Evolutionary conservation across 2,329 filamentous ascomycete genomes (phyloP).

Genomic region (Neurospora crassa): DNA sequence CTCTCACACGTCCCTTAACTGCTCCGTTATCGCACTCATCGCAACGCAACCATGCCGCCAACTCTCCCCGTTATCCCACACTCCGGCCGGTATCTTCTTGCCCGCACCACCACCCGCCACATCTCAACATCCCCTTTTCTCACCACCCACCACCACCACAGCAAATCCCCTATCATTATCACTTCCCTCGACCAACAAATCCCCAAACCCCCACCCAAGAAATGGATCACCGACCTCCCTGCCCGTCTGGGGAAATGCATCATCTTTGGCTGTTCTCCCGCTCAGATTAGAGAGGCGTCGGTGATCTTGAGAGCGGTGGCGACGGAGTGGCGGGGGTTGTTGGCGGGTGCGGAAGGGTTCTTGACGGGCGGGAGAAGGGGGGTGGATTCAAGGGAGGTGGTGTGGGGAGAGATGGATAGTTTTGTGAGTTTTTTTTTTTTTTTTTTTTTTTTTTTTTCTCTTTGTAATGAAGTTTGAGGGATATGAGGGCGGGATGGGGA

Average conservation of each 20-base stretch:
- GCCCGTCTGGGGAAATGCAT: slow-evolving; percentile 64
- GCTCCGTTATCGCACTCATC: not conserved
- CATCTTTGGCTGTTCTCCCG: slow-evolving; percentile 55
- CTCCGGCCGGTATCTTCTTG: not conserved
- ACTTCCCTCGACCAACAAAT: slow-evolving; percentile 5
- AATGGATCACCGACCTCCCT: slow-evolving; percentile 64
- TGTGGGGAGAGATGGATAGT: slow-evolving; percentile 78
- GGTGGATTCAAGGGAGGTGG: slow-evolving; percentile 56
- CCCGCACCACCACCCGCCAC: slow-evolving; percentile 1
- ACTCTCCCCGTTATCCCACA: not conserved
- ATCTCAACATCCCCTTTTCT: not conserved
- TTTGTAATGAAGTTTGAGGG: too few species aligned
- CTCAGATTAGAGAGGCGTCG: slow-evolving; percentile 49
- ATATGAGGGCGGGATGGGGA: too few species aligned
- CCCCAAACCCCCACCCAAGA: slow-evolving; percentile 31
- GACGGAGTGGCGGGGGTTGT: slow-evolving; percentile 59
- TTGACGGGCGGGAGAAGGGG: slow-evolving; percentile 54
- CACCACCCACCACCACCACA: not conserved
- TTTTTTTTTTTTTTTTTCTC: too few species aligned
- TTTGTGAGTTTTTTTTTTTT: slow-evolving; percentile 22
- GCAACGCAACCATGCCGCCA: not conserved
- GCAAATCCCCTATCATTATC: slow-evolving; percentile 5
- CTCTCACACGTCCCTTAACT: not conserved
- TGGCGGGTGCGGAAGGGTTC: slow-evolving; percentile 68
- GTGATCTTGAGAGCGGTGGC: slow-evolving; percentile 50